Base-by-base conservation (phyloP, 345 rosid species). In the Aegle marmelos region DNA sequence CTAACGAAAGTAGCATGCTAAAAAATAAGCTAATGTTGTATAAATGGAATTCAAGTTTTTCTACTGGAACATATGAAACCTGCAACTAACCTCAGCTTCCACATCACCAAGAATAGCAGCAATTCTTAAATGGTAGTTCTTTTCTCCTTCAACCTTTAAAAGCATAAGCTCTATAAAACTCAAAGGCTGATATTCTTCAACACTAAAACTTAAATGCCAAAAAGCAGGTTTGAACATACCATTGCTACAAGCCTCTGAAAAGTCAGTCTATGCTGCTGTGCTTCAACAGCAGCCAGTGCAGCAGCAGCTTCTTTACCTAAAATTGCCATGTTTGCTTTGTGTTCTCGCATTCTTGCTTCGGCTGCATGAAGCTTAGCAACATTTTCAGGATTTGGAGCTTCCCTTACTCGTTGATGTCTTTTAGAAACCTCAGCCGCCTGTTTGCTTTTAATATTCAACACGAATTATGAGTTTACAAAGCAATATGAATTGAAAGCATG, bases 301-400 rank as follows among this genome's bases (percentile, higher is more conserved):
- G 98, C 89, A 54, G 97, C 84, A 75, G 99, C 98, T 91, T 95
- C 99, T 86, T 95, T 95, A 76, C 99, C 99, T 0, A 95, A 89
- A 83, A 95, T 91, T 11, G 97, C 97, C 99, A 95, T 92, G 84
- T 95, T 93, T 68, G 97, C 92, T 79, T 86, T 92, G 33, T 90
- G 77, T 80, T 93, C 97, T 76, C 91, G 92, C 97, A 93, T 95
- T 81, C 41, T 93, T 22, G 91, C 90, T 81, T 93, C 97, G 2
- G 97, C 91, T 69, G 89, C 88, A 74, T 95, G 99, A 86, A 95
- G 84, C 87, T 89, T 95, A 63, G 95, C 96, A 72, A 92, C 93
- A 78, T 96, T 92, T 84, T 96, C 99, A 33, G 96, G 98, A 77
- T 89, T 86, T 37, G 97, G 93, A 80, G 89, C 79, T 89, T 96